Base-by-base conservation (phyloP, 2,329 filamentous ascomycete genomes). In the Amesomyces nigricolor region DNA sequence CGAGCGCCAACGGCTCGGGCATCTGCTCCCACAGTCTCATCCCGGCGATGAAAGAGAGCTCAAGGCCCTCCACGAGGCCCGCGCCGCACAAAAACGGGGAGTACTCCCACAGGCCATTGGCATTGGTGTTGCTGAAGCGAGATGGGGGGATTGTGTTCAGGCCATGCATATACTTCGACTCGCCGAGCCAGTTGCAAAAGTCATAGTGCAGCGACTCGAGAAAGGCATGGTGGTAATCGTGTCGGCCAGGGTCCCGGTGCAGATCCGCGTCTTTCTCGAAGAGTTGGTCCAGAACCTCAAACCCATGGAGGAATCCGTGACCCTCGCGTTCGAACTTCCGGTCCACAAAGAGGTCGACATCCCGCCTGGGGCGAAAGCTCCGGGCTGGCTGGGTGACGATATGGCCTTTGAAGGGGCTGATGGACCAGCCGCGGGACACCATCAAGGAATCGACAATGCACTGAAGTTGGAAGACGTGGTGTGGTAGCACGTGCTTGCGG, bases 401-500 rank as follows among this genome's bases (percentile, higher is more conserved):
- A 61, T 76, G 71, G 0, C 72, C 71, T 13, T 54, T 46, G 3
- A 73, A 30, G 8, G 49, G 47, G 47, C 59, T 65, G 2, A 69
- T 16, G 1, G 63, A 66, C 76, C 77, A 79, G 3, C 76, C 75
- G 0, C 70, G 71, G 11, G 71, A 77, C 1, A 73, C 65, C 2
- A 68, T 66, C 37, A 77, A 65, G 1, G 76, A 74, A 56, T 80
- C 77, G 11, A 79, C 70, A 35, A 80, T 76, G 54, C 72, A 75
- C 57, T 79, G 75, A 0, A 80, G 65, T 38, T 78, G 71, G 55
- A 80, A 78, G 1, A 80, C 73, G 57, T 74, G 71, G 35, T 75
- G 73, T 0, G 76, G 75, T 0, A 73, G 64, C 14, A 80, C 77
- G 35, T 62, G 72, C 0, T 63, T 53, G 6, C 68, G 66, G 38